These are phyloP conservation scores for Fusarium pilosicola DNA, from an alignment of 2,329 filamentous ascomycete genomes.

Conservation along the genomic window DNA sequence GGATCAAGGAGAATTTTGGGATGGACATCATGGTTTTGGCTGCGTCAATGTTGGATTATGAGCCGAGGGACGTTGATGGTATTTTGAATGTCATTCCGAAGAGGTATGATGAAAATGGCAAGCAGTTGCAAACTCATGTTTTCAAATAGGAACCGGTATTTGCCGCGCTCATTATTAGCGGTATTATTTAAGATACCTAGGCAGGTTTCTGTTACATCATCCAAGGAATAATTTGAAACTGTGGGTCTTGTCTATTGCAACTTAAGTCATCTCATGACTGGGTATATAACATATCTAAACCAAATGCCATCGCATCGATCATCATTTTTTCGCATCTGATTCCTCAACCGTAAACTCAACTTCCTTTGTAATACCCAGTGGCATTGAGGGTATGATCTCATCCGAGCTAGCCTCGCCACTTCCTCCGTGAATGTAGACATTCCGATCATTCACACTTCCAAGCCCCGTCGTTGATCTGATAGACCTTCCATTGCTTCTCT, in stretches of 20 bases:
- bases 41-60: constrained; percentile 45
- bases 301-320: too few relatives aligned
- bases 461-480: constrained; percentile 4
- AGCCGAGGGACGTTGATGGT: constrained; percentile 50
- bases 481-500: constrained; percentile 23
- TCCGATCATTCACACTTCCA: not conserved
- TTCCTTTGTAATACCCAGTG: constrained; percentile 27
- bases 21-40: constrained; percentile 41
- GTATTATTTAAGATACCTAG: rapidly evolving
- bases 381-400: constrained; percentile 25
- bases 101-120: constrained; percentile 44
- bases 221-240: not conserved
- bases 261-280: not conserved
- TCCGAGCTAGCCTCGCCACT: constrained; percentile 35
- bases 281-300: not conserved
- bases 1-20: constrained; percentile 51
- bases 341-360: constrained; percentile 34
- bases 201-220: not conserved
- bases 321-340: not conserved
- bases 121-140: constrained; percentile 42
- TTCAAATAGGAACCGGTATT: not conserved
- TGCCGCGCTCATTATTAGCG: rapidly evolving
- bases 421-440: constrained; percentile 28
- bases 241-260: not conserved
- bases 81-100: constrained; percentile 42